Percentiles rank a stretch among this genome's conserved stretches.
Evolutionary conservation across 106 monocot genomes (phyloP).

Genomic region (Triglochin maritima): DNA sequence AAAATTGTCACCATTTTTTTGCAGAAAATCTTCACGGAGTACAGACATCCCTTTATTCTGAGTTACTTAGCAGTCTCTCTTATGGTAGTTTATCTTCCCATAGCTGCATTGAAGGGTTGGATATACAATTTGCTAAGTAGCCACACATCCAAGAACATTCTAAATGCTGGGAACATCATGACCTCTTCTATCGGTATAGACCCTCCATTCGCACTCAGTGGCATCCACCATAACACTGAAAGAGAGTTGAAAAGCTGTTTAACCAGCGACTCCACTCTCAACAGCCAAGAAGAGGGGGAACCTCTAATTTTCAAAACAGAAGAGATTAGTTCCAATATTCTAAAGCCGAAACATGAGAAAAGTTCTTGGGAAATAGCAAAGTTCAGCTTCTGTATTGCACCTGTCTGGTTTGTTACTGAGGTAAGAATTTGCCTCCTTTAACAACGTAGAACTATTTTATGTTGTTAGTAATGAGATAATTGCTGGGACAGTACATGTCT

Average conservation of each 20-base stretch:
- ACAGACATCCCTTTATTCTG: constrained; percentile 5
- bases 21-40: constrained; percentile 12
- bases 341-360: neutral
- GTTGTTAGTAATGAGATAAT: neutral
- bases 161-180: neutral
- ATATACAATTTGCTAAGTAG: neutral
- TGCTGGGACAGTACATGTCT: constrained; percentile 63
- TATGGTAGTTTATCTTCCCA: constrained; percentile 6
- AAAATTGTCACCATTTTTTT: neutral
- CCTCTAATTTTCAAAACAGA: neutral
- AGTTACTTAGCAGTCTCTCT: constrained; percentile 3
- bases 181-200: neutral
- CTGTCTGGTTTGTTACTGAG: constrained; percentile 9
- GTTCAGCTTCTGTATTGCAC: constrained; percentile 2
- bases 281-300: constrained; percentile 2
- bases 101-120: constrained; percentile 2
- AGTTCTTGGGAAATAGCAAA: constrained; percentile 8
- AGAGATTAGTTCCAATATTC: neutral
- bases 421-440: neutral
- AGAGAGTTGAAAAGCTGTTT: constrained; percentile 4
- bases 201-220: neutral
- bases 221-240: neutral
- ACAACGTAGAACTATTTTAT: too few relatives aligned
- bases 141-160: neutral
- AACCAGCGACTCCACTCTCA: neutral